Evolutionary conservation across 2,329 filamentous ascomycete genomes (phyloP), one percentile per base, ranked within the genome.

Genomic region (Tolypocladium album): DNA sequence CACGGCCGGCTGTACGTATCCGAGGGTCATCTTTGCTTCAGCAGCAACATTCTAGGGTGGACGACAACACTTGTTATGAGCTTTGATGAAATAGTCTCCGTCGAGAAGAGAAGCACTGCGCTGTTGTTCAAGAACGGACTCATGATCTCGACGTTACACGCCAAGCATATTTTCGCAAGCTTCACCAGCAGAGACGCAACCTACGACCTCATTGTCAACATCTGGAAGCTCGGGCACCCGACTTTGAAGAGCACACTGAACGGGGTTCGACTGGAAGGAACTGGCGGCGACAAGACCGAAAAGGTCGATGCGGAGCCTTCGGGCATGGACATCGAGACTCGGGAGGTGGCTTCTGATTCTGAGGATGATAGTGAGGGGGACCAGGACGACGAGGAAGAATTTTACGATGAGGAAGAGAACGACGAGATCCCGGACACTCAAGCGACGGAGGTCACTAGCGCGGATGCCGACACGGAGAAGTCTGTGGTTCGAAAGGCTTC

Each of bases 11-110:
- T 99, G 17, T 99, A 99, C 69, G 90, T 99, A 50, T 97, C 94
- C 0, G 94, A 99, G 75, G 92, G 93, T 13, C 93, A 99, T 71
- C 85, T 99, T 55, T 99, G 94, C 78, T 99, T 99, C 75, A 97
- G 92, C 69, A 97, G 94, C 78, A 99, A 99, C 71, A 99, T 99
- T 65, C 84, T 99, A 55, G 94, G 94, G 59, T 99, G 94, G 94
- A 89, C 95, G 27, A 99, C 94, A 0, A 99, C 94, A 1, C 79
- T 99, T 50, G 93, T 99, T 58, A 96, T 99, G 78, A 95, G 92
- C 72, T 99, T 99, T 71, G 94, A 99, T 70, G 94, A 99, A 73
- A 90, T 99, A 61, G 90, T 97, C 24, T 92, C 93, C 0, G 89
- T 99, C 9, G 94, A 99, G 75, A 97, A 97, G 77, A 89, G 96